phyloP scores from a whole-genome alignment of 169 alveolate species.

The Plasmodium inui region DNA sequence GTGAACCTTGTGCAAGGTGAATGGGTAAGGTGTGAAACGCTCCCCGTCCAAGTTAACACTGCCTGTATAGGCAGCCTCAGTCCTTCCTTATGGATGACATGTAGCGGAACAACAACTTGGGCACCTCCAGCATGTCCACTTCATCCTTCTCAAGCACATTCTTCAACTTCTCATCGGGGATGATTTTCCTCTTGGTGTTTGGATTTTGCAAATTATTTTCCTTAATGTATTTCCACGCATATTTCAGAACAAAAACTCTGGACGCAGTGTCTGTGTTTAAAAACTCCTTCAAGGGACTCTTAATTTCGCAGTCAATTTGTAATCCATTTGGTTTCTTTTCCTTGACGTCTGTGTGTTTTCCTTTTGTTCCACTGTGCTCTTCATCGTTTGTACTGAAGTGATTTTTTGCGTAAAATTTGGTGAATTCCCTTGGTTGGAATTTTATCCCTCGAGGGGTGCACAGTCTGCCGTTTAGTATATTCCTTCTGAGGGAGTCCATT shows the following conservation, averaged over 20 bases:
- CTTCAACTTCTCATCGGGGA: slow-evolving; percentile 62
- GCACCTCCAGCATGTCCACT: slow-evolving; percentile 65
- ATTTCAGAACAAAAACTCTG: slow-evolving; percentile 57
- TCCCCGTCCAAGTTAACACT: neutral
- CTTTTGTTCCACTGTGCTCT: neutral
- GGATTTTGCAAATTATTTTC: slow-evolving; percentile 74
- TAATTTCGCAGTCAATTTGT: slow-evolving; percentile 67
- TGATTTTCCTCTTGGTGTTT: slow-evolving; percentile 56
- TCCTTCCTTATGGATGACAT: slow-evolving; percentile 51
- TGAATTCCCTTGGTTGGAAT: neutral
- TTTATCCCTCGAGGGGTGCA: slow-evolving; percentile 5
- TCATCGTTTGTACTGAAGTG: slow-evolving; percentile 40
- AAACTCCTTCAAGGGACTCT: slow-evolving; percentile 64
- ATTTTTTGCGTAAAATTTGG: slow-evolving; percentile 10
- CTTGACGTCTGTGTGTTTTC: slow-evolving; percentile 5
- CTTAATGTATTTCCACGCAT: slow-evolving; percentile 75
- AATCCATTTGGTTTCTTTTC: slow-evolving; percentile 70
- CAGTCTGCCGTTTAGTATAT: neutral
- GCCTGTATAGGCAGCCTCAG: neutral
- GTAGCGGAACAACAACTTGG: slow-evolving; percentile 36
- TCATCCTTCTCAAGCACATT: slow-evolving; percentile 63
- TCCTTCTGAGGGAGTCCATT: slow-evolving; percentile 14
- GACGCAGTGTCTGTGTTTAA: slow-evolving; percentile 61
- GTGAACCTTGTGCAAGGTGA: neutral
- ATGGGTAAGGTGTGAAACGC: neutral